These are phyloP conservation scores for Populus simonii DNA, from an alignment of 345 rosid species.

Conservation along the genomic window DNA sequence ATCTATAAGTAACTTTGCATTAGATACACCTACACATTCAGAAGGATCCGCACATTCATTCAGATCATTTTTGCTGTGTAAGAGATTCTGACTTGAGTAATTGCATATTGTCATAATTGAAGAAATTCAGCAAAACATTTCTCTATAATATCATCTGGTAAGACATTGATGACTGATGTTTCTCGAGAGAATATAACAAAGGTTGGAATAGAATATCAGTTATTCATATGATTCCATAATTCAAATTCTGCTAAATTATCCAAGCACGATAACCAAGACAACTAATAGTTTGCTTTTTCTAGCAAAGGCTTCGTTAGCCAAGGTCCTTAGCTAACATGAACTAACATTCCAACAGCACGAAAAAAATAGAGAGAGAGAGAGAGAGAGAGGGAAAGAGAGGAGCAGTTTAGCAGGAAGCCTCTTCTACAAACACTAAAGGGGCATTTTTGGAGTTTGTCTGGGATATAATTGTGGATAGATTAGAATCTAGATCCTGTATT, in stretches of 20 bases:
- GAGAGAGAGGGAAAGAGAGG: not conserved
- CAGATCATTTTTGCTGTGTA: not conserved
- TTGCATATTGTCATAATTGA: not conserved
- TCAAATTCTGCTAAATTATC: not conserved
- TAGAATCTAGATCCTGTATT: not conserved
- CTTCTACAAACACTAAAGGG: not conserved
- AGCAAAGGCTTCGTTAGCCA: not conserved
- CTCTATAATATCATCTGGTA: not conserved
- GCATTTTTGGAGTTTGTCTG: not conserved
- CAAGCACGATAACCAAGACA: not conserved
- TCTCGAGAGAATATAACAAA: too few species aligned
- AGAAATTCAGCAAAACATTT: not conserved
- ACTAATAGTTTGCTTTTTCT: not conserved
- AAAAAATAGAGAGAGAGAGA: not conserved
- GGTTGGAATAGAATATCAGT: not conserved
- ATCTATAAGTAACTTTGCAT: not conserved
- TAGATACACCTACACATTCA: not conserved
- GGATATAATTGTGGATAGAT: not conserved
- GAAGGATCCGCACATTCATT: not conserved
- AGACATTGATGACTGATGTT: not conserved
- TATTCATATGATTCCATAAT: not conserved
- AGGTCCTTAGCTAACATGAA: not conserved
- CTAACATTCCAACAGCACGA: not conserved
- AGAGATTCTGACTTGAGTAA: not conserved
- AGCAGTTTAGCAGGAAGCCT: not conserved